Conservation (phyloP, 78 protist species). For the Monosiga brevicollis region DNA sequence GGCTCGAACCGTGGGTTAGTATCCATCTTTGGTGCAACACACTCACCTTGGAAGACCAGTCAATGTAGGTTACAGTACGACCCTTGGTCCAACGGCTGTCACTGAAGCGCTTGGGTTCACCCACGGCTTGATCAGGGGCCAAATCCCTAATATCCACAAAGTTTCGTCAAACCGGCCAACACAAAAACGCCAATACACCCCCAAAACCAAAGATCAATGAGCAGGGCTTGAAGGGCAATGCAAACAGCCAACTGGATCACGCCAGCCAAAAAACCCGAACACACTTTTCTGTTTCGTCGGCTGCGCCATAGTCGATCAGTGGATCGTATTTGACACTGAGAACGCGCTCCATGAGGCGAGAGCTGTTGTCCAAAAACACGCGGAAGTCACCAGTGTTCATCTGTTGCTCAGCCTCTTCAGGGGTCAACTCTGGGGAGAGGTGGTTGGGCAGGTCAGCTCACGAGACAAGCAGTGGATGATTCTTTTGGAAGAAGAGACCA, state of each 20-base stretch:
- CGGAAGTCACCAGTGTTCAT: not conserved
- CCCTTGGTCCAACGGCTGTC: not conserved
- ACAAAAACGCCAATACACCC: slow-evolving; percentile 20
- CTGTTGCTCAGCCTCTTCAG: too few relatives aligned
- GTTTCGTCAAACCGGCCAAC: not conserved
- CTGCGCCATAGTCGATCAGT: slow-evolving; percentile 38
- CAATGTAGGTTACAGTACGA: too few relatives aligned
- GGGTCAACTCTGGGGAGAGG: too few relatives aligned
- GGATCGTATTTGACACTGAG: slow-evolving; percentile 42
- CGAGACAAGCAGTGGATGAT: too few relatives aligned
- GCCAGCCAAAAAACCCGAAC: not conserved
- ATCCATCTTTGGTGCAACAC: not conserved
- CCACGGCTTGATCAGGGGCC: not conserved
- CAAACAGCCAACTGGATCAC: not conserved
- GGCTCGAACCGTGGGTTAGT: too few relatives aligned
- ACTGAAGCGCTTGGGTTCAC: not conserved
- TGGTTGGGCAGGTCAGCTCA: too few relatives aligned
- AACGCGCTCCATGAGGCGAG: slow-evolving; percentile 54
- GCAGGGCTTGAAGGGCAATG: slow-evolving; percentile 10
- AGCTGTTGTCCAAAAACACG: slow-evolving; percentile 30
- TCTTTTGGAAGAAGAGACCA: too few relatives aligned
- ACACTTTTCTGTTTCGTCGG: slow-evolving; percentile 12
- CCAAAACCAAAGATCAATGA: slow-evolving; percentile 25
- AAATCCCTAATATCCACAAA: not conserved
- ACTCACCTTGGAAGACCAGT: not conserved